These are phyloP conservation scores for Rhizopus stolonifer DNA, from an alignment of 371 early-diverging fungal genomes.

Conservation along the genomic window DNA sequence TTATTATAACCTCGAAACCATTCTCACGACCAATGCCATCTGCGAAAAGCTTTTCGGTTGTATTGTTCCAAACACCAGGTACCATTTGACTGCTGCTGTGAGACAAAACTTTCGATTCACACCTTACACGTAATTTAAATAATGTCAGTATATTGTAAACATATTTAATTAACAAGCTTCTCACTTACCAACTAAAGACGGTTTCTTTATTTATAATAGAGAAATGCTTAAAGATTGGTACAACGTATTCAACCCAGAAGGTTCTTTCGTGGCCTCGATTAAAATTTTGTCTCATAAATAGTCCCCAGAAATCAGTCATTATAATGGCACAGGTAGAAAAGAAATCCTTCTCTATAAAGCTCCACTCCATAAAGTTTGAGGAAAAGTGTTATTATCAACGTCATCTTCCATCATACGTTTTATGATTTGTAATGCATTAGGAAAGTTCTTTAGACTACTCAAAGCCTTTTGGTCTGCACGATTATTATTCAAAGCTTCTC, in stretches of 20 bases:
- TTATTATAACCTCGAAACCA: conserved; percentile 11
- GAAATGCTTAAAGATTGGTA: conserved; percentile 15
- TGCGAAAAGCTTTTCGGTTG: conserved; percentile 10
- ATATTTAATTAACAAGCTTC: conserved; percentile 11
- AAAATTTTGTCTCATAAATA: conserved; percentile 10
- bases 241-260: conserved; percentile 16
- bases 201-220: conserved; percentile 6
- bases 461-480: conserved; percentile 12
- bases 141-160: conserved; percentile 13
- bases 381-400: conserved; percentile 4
- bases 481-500: conserved; percentile 7
- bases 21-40: conserved; percentile 11
- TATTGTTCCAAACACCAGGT: conserved; percentile 14
- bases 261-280: conserved; percentile 10
- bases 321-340: conserved; percentile 9
- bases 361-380: conserved; percentile 13
- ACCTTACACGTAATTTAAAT: conserved; percentile 11
- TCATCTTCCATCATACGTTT: conserved; percentile 8
- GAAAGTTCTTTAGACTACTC: neutral
- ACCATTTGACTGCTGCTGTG: conserved; percentile 12
- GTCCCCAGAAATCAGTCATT: conserved; percentile 19
- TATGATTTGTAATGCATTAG: conserved; percentile 5
- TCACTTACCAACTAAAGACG: conserved; percentile 9
- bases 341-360: conserved; percentile 4
- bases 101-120: conserved; percentile 14